Percentiles rank a stretch among this genome's conserved stretches.
Evolutionary conservation across 2,329 filamentous ascomycete species (phyloP).

Genomic region (Aspergillus neoniger): DNA sequence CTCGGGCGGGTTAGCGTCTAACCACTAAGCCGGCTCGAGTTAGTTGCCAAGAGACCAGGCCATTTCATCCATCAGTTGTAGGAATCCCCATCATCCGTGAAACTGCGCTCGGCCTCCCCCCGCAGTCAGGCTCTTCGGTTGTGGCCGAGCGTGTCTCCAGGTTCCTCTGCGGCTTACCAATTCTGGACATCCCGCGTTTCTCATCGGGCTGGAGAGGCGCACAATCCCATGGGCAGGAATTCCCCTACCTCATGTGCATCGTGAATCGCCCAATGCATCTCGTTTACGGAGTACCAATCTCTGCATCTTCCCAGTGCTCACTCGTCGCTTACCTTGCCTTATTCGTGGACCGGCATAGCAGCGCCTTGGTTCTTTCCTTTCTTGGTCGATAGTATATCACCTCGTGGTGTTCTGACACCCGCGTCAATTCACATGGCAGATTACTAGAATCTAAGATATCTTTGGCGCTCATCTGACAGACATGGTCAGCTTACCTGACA

Average conservation of each 20-base stretch:
- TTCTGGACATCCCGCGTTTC: background rate
- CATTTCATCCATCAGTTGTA: background rate
- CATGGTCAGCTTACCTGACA: background rate
- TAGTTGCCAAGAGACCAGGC: background rate
- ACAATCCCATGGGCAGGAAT: background rate
- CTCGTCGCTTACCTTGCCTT: background rate
- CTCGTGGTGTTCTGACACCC: background rate
- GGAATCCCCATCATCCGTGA: background rate
- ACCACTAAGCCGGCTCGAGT: background rate
- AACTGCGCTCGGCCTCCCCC: background rate
- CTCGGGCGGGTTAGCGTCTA: background rate
- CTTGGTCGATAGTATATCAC: background rate
- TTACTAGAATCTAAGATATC: background rate
- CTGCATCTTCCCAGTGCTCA: background rate
- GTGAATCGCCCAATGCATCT: background rate
- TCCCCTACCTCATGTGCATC: background rate
- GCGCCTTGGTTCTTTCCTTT: background rate
- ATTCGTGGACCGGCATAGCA: background rate
- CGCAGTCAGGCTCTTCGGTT: slow-evolving; percentile 5
- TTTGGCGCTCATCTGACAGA: background rate
- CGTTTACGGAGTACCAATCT: background rate
- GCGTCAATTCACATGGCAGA: background rate
- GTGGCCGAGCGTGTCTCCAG: background rate
- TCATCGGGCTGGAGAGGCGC: background rate
- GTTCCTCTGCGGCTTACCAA: background rate